Evolutionary conservation across 148 eudicot genomes (phyloP), one percentile per base, ranked within the genome.

Genomic region (Chenopodium quinoa): DNA sequence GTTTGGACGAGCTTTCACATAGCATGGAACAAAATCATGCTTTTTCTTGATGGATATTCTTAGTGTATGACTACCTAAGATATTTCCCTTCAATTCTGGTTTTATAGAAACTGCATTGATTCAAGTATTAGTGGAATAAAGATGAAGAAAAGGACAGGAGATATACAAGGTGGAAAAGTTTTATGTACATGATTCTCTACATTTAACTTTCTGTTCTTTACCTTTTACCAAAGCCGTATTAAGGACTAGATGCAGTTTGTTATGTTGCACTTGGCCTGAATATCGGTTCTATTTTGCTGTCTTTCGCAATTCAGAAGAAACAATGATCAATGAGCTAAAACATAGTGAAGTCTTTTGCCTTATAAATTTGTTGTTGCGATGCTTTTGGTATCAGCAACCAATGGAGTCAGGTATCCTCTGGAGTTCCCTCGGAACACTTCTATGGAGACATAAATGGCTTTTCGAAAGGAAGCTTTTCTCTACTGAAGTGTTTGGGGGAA

Each of bases 351-450:
- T 75, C 9, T 62, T 34, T 62, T 23, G 52, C 50, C 37, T 34
- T 76, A 34, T 76, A 40, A 58, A 25, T 58, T 32, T 31, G 17
- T 17, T 11, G 73, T 31, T 34, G 8, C 9, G 25, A 13, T 17
- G 10, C 44, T 7, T 70, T 34, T 32, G 13, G 40, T 70, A 70
- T 12, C 2, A 12, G 17, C 22, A 70, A 34, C 8, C 7, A n/a
- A 4, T 69, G 73, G 1, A 32, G 46, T 44, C 46, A 65, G 12
- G 52, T 63, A 50, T 63, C 58, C 40, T 23, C 67, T 29, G 17
- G 79, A 77, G 71, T 77, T 77, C 34, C 70, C 79, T 46, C 29
- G 12, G n/a, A 64, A 64, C 71, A n/a, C 79, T 77, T 77, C 79
- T 63, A 40, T 62, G 27, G 68, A 7, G 68, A 7, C 68, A 64